Evolutionary conservation across 768 basidiomycete genomes (phyloP).

Genomic region (Mycena albidolilacea): DNA sequence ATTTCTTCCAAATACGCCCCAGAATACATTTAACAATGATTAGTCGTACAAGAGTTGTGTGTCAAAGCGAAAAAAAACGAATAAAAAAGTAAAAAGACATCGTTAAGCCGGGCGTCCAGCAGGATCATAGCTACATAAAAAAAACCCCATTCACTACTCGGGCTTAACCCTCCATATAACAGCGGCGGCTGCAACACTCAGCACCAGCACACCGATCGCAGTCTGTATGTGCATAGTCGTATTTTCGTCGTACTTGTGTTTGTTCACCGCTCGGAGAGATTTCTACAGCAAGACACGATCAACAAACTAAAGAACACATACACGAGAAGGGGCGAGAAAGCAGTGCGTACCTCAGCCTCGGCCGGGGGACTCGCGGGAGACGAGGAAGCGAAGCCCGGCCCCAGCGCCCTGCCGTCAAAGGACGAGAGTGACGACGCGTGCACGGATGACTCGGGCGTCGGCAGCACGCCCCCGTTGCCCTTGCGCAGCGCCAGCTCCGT

Average conservation of each 20-base stretch:
- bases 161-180: constrained; percentile 79
- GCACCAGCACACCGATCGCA: constrained; percentile 74
- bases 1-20: not conserved
- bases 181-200: constrained; percentile 79
- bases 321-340: constrained; percentile 38
- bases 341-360: constrained; percentile 40
- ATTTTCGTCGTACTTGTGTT: constrained; percentile 10
- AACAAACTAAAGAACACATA: constrained; percentile 36
- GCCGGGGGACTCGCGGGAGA: constrained; percentile 29
- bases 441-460: constrained; percentile 49
- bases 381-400: constrained; percentile 13
- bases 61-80: constrained; percentile 18
- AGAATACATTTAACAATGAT: constrained; percentile 25
- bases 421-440: constrained; percentile 38
- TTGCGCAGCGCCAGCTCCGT: constrained; percentile 35
- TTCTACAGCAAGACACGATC: constrained; percentile 39
- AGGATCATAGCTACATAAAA: not conserved
- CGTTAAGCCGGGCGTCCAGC: not conserved
- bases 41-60: constrained; percentile 38
- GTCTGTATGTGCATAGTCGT: constrained; percentile 62
- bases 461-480: constrained; percentile 42
- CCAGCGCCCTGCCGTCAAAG: constrained; percentile 26
- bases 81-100: constrained; percentile 11
- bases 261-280: constrained; percentile 26
- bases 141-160: constrained; percentile 24